Base-by-base conservation (phyloP, 192 early-diverging fungal species). In the Rhizoclosmatium globosum region DNA sequence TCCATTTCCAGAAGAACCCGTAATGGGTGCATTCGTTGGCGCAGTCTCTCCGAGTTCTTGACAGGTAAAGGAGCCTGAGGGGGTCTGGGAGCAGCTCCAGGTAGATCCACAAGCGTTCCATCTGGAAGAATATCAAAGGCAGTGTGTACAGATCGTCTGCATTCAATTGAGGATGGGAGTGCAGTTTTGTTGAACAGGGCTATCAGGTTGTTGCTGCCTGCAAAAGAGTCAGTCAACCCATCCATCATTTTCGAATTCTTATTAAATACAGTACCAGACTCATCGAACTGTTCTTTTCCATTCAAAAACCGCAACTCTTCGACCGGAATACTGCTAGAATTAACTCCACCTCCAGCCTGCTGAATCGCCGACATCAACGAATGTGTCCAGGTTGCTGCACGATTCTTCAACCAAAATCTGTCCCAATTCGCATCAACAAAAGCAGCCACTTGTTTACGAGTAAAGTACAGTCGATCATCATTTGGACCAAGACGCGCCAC, bases 371-470 rank as follows among this genome's bases (percentile, higher is more conserved):
- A 7, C 85, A 88, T 71, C 3, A 79, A 58, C 74, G 82, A 87
- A 84, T 89, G 91, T 69, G 86, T 84, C 92, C 92, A 93, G 2
- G 88, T 92, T 64, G 81, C 81, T 42, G 87, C 86, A 0, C 89
- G 81, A 62, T 82, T 60, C 82, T 92, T 92, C 45, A 85, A 78
- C 92, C 92, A 93, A 76, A 93, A 90, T 58, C 85, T 81, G 11
- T 79, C 68, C 92, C 92, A 93, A 82, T 92, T 84, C 71, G 85
- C 76, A 65, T 92, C 91, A 48, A 93, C 89, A 70, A 92, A 92
- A 42, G 81, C 79, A 44, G 85, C 85, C n/a, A 93, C 86, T 61
- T 92, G 89, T n/a, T 82, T 81, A 74, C 89, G 90, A 80, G 60
- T 53, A 1, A 60, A 74, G 64, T 85, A 86, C 41, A 45, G 23